Base-by-base conservation (phyloP, 257 asterid species). In the Solanum commersonii region DNA sequence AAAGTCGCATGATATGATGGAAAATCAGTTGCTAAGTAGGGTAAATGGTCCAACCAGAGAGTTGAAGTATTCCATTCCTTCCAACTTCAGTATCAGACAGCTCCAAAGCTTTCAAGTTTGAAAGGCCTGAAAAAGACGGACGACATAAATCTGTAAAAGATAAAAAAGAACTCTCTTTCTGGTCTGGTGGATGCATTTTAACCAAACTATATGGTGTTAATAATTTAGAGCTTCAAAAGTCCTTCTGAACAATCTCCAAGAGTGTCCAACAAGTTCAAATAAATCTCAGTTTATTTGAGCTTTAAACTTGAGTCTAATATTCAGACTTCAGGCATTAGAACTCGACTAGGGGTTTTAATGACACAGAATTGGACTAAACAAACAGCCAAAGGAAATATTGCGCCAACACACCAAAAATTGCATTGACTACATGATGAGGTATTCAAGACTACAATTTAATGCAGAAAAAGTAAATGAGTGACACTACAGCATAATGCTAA, bases 71-170 rank as follows among this genome's bases (percentile, higher is more conserved):
- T 59, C 88, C 88, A 46, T 86, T 4, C 71, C 71, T 72, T 46
- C 78, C 88, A 33, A 86, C 82, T 46, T 86, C 82, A 86, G 81
- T 72, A 72, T 86, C 84, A 22, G 88, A 86, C 11, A 86, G 84
- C 73, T 86, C 88, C 88, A 86, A 72, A 86, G 44, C 34, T 29
- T 86, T 86, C 72, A 86, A 86, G 84, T 86, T 44, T 10, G 44
- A 38, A 22, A 86, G 84, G 4, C 88, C 88, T 86, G 84, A 86
- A 86, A 46, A 82, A 46, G 37, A 72, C 8, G 13, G 46, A 15
- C 3, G 7, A 10, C 40, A 44, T 16, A 27, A 49, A 44, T 49
- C 68, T 79, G 13, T 27, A 46, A 59, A 59, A 81, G 68, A 81
- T 16, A 27, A 27, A 27, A 10, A 10, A 46, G 27, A 46, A 7